Conservation (phyloP, 352 stramenopile genomes). For the Globisporangium irregulare region DNA sequence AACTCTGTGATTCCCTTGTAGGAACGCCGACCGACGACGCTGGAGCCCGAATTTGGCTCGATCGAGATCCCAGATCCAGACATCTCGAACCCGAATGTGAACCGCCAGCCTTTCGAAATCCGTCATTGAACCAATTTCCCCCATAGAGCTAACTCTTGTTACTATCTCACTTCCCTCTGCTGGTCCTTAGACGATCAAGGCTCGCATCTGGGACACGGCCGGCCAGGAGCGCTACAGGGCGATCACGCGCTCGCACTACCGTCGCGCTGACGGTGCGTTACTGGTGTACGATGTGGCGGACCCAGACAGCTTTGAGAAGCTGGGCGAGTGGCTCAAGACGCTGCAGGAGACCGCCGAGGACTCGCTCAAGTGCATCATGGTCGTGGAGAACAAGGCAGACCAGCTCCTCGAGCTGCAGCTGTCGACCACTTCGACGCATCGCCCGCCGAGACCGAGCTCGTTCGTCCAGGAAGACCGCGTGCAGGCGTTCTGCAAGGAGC, state of each 20-base stretch:
- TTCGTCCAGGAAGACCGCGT: slow-evolving; percentile 51
- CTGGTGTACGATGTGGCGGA: slow-evolving; percentile 92
- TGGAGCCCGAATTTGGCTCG: slow-evolving; percentile 76
- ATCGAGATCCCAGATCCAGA: slow-evolving; percentile 60
- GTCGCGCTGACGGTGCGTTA: slow-evolving; percentile 82
- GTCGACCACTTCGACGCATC: background rate
- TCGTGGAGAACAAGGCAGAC: slow-evolving; percentile 92
- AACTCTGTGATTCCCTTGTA: slow-evolving; percentile 15
- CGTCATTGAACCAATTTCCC: background rate
- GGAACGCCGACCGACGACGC: slow-evolving; percentile 55
- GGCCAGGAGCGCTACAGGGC: slow-evolving; percentile 89
- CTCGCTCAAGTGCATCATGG: slow-evolving; percentile 82
- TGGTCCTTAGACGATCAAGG: slow-evolving; percentile 44
- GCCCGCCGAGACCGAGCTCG: slow-evolving; percentile 15
- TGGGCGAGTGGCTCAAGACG: slow-evolving; percentile 88
- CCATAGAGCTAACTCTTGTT: background rate
- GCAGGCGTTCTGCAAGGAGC: slow-evolving; percentile 45
- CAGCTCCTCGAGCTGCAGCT: slow-evolving; percentile 29
- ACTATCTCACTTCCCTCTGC: background rate
- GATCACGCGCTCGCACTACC: slow-evolving; percentile 84
- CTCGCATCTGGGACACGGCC: slow-evolving; percentile 89
- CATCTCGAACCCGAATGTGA: slow-evolving; percentile 38
- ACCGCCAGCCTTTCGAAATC: background rate
- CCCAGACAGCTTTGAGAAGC: slow-evolving; percentile 77
- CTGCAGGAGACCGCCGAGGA: slow-evolving; percentile 81